Evolutionary conservation across 768 basidiomycete species (phyloP).

Genomic region (Boletus rufocinnamomeus): DNA sequence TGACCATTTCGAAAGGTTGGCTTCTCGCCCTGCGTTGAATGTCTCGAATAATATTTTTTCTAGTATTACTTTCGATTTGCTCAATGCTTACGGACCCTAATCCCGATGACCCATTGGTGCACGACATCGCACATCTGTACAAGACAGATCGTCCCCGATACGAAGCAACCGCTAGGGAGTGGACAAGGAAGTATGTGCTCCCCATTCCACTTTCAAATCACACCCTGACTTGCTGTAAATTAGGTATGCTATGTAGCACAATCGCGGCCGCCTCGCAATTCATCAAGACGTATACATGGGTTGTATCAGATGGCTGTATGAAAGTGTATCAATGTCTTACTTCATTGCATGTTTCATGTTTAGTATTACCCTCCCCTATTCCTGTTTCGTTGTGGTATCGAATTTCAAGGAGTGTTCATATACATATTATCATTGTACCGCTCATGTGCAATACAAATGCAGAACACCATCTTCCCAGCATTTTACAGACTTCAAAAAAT

Average conservation of each 20-base stretch:
- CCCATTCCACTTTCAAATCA: not conserved
- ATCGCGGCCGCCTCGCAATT: slow-evolving; percentile 27
- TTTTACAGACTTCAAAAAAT: not conserved
- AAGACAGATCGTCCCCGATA: slow-evolving; percentile 98
- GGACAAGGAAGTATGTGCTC: slow-evolving; percentile 92
- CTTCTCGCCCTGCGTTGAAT: slow-evolving; percentile 2
- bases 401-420: slow-evolving; percentile 22
- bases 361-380: slow-evolving; percentile 33
- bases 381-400: slow-evolving; percentile 20
- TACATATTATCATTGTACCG: slow-evolving; percentile 4
- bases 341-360: slow-evolving; percentile 35
- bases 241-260: slow-evolving; percentile 57
- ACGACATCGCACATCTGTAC: slow-evolving; percentile 98
- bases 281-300: slow-evolving; percentile 24
- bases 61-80: slow-evolving; percentile 96
- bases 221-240: slow-evolving; percentile 1
- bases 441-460: not conserved
- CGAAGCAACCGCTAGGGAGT: slow-evolving; percentile 97
- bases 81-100: slow-evolving; percentile 99
- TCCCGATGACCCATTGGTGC: slow-evolving; percentile 97
- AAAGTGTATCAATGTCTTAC: slow-evolving; percentile 37
- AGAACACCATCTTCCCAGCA: not conserved
- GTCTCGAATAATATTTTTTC: not conserved
- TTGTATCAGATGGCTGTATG: slow-evolving; percentile 36
- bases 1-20: slow-evolving; percentile 98